Conservation (phyloP, 1,284 basidiomycete genomes). For the Ceratobasidium sp. region DNA sequence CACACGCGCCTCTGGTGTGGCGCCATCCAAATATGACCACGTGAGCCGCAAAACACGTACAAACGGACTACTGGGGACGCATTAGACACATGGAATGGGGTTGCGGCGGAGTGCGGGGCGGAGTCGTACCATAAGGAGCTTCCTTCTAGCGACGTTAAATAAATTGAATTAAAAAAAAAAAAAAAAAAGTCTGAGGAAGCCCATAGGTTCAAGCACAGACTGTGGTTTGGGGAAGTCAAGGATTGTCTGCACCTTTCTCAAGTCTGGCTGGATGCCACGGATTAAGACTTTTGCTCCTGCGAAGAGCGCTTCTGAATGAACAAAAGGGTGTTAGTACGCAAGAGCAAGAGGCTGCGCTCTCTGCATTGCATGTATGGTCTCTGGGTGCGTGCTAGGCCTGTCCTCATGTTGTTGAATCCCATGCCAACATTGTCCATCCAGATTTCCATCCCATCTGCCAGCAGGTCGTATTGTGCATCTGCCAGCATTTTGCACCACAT, state of each 20-base stretch:
- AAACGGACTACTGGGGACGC: no score
- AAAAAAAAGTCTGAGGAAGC: no score
- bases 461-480: constrained; percentile 58
- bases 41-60: no score
- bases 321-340: constrained; percentile 54
- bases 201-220: constrained; percentile 29
- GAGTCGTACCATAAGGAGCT: no score
- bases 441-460: constrained; percentile 62
- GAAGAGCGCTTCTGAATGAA: constrained; percentile 57
- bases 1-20: no score
- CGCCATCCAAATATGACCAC: no score
- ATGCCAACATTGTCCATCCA: constrained; percentile 59
- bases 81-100: no score
- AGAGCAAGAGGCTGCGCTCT: constrained; percentile 56
- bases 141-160: no score
- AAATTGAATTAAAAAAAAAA: no score
- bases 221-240: constrained; percentile 51
- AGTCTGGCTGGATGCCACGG: constrained; percentile 56
- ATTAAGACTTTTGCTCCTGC: constrained; percentile 56
- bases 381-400: constrained; percentile 49
- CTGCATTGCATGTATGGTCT: constrained; percentile 50
- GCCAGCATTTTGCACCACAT: constrained; percentile 59
- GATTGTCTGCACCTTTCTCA: constrained; percentile 57
- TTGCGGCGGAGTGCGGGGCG: no score
- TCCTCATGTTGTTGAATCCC: constrained; percentile 52